Evolutionary conservation across 2,329 filamentous ascomycete genomes (phyloP).

Genomic region (Dothideomycetidae sp.): DNA sequence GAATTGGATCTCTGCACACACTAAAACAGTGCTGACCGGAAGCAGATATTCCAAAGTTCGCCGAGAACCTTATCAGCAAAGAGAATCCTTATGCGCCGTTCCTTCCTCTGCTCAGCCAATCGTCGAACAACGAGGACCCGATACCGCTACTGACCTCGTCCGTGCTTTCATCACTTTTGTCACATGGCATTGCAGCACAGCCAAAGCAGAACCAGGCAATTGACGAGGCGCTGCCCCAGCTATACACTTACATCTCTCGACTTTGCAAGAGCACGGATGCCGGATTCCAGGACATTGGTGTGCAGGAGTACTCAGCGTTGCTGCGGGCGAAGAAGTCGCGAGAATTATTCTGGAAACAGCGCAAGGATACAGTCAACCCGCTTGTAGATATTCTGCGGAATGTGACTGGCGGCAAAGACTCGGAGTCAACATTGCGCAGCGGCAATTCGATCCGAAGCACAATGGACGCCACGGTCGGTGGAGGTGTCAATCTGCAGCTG

Average conservation of each 20-base stretch:
- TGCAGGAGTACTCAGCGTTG: slow-evolving; percentile 77
- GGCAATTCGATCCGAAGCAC: slow-evolving; percentile 36
- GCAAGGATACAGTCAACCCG: slow-evolving; percentile 69
- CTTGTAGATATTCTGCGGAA: slow-evolving; percentile 65
- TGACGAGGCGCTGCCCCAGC: slow-evolving; percentile 60
- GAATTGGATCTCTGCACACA: not conserved
- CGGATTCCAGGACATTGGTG: slow-evolving; percentile 86
- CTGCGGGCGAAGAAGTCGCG: slow-evolving; percentile 62
- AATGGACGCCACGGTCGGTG: slow-evolving; percentile 47
- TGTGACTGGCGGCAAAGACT: slow-evolving; percentile 59
- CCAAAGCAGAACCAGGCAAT: slow-evolving; percentile 48
- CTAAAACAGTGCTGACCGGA: slow-evolving; percentile 14
- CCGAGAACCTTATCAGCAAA: slow-evolving; percentile 60
- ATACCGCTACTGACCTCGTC: slow-evolving; percentile 83
- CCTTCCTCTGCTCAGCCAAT: slow-evolving; percentile 68
- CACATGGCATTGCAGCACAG: slow-evolving; percentile 45
- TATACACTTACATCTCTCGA: slow-evolving; percentile 75
- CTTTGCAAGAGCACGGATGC: slow-evolving; percentile 76
- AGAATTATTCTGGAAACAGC: slow-evolving; percentile 79
- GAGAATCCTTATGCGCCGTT: slow-evolving; percentile 62
- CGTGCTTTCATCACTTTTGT: slow-evolving; percentile 68
- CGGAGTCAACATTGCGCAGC: slow-evolving; percentile 44
- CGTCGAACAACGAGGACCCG: slow-evolving; percentile 69
- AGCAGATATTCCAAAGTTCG: slow-evolving; percentile 64
- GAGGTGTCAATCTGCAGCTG: slow-evolving; percentile 80